Evolutionary conservation across 345 rosid genomes (phyloP).

Genomic region (Geranium brycei): DNA sequence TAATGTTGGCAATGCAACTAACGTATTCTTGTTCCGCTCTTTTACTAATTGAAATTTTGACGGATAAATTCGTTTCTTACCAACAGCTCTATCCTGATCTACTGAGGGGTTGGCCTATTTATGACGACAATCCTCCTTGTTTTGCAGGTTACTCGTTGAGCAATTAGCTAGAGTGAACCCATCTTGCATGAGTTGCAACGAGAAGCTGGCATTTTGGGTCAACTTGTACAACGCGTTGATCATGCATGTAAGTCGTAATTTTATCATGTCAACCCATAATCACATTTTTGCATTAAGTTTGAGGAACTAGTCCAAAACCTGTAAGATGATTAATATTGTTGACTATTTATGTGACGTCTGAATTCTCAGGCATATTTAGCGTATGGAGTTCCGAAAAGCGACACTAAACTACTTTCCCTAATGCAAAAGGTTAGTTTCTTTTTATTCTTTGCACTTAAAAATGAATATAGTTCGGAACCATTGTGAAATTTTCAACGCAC

Average conservation of each 20-base stretch:
- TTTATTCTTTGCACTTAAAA: not conserved
- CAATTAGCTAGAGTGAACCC: slow-evolving; percentile 42
- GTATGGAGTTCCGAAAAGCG: slow-evolving; percentile 51
- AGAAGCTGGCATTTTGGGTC: slow-evolving; percentile 69
- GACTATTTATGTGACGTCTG: not conserved
- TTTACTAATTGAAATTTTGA: not conserved
- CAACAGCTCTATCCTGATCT: not conserved
- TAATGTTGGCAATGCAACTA: not conserved
- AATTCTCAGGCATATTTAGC: slow-evolving; percentile 50
- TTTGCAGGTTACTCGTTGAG: slow-evolving; percentile 46
- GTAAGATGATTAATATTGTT: slow-evolving; percentile 1
- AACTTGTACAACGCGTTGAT: slow-evolving; percentile 58
- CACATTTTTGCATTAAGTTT: not conserved
- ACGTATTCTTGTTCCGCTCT: not conserved
- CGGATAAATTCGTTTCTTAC: not conserved
- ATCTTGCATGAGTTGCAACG: slow-evolving; percentile 26
- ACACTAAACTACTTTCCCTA: slow-evolving; percentile 38
- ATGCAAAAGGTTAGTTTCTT: slow-evolving; percentile 46
- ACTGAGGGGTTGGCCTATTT: slow-evolving; percentile 1
- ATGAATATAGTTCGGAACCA: not conserved
- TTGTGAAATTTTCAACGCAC: not conserved
- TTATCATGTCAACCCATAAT: slow-evolving; percentile 3
- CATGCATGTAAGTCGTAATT: slow-evolving; percentile 42
- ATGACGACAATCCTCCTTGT: slow-evolving; percentile 1
- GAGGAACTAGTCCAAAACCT: not conserved